Evolutionary conservation across 768 basidiomycete genomes (phyloP), one percentile per base, ranked within the genome.

Genomic region (Boletus sp.): DNA sequence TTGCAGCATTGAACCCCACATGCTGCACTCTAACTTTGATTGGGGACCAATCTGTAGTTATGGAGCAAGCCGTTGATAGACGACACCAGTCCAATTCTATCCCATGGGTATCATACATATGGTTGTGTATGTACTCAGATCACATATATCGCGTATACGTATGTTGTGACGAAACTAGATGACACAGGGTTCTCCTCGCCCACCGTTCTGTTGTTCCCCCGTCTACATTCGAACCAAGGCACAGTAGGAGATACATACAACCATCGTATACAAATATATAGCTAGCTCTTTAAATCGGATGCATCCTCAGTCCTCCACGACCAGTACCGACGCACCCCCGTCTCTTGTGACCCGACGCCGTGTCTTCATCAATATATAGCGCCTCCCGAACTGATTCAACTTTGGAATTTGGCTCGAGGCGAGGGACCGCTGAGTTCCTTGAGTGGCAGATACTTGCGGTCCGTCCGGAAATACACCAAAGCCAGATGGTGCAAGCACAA

Each of bases 401-500:
- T 65, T 67, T 0, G 69, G 59, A 27, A 73, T 55, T 35, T 63
- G 61, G 47, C 30, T 52, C 3, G 53, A 37, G 19, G 13, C 3
- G 37, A 19, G 32, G 6, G 19, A 2, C 55, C 57, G 59, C 30
- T 38, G 54, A 14, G 30, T n/a, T 8, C 54, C 65, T 29, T 41
- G 58, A 15, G 44, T 27, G 4, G 8, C 2, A 4, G 51, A 50
- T 15, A 6, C 42, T n/a, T 52, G 56, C 0, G 32, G 50, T 25
- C 49, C 56, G 13, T 64, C 61, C 17, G 69, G 61, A 45, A 79
- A 77, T 4, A 77, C 63, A 2, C 76, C 78, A 45, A 86, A 72
- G 2, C 81, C 85, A 6, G 85, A 81, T 0, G 87, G 84, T 7
- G 85, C 84, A 32, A 88, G 75, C 4, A 89, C 74, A 13, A 89